Evolutionary conservation across 371 early-diverging fungal genomes (phyloP).

Genomic region (Massospora cicadina): DNA sequence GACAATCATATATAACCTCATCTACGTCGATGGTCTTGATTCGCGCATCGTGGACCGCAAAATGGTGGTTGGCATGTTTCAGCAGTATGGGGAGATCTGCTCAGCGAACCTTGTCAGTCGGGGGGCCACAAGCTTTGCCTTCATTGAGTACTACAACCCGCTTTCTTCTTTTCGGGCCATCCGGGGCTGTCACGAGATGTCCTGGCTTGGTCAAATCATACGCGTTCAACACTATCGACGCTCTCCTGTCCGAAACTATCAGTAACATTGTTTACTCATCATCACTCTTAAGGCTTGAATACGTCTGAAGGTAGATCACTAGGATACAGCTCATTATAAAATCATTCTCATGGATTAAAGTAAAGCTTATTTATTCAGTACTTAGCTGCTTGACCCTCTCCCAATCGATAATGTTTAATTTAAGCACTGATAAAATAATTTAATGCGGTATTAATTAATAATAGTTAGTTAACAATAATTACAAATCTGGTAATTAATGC

Average conservation of each 20-base stretch:
- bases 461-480: too few species aligned
- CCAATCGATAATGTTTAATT: too few species aligned
- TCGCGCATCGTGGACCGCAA: not conserved
- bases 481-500: too few species aligned
- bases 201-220: not conserved
- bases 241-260: not conserved
- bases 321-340: too few species aligned
- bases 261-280: too few species aligned
- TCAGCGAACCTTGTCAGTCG: not conserved
- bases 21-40: not conserved
- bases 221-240: slow-evolving; percentile 3
- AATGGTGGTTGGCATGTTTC: not conserved
- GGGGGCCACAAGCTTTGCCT: not conserved
- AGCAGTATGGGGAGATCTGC: not conserved
- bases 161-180: slow-evolving; percentile 5
- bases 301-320: too few species aligned
- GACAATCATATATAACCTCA: not conserved
- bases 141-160: not conserved
- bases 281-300: too few species aligned
- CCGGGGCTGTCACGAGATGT: not conserved
- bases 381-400: too few species aligned
- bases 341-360: too few species aligned
- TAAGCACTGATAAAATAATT: too few species aligned
- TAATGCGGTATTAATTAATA: too few species aligned
- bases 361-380: too few species aligned